phyloP scores from a whole-genome alignment of 208 protist genomes.

The Acanthamoeba pearcei region DNA sequence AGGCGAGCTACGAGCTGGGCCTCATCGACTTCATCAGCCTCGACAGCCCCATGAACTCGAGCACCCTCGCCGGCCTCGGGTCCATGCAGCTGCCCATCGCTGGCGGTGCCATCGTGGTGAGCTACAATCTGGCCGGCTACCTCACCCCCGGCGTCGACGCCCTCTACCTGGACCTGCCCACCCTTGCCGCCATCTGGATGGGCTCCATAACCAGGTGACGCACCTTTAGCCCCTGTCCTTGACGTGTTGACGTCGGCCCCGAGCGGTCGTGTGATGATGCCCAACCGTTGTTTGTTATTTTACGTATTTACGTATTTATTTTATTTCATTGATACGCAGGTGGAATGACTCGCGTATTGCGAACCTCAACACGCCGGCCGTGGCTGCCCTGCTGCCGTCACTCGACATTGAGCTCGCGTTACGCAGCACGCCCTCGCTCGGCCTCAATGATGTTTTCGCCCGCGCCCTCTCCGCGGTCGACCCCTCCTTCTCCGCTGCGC shows the following conservation, averaged over 20 bases:
- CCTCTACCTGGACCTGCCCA: not conserved
- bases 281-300: not conserved
- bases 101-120: not conserved
- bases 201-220: not conserved
- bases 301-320: no score
- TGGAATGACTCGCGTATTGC: not conserved
- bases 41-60: not conserved
- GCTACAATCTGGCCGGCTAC: not conserved
- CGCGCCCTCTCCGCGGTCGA: not conserved
- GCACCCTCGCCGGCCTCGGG: not conserved
- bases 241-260: no score
- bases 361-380: not conserved
- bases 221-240: no score
- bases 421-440: not conserved
- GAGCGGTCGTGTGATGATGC: no score
- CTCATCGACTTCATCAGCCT: conserved; percentile 16
- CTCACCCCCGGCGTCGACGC: not conserved
- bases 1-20: not conserved
- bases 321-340: no score
- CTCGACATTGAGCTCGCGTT: not conserved
- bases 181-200: not conserved
- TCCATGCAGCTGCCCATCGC: conserved; percentile 2
- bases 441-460: not conserved
- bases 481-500: not conserved
- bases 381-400: not conserved